Evolutionary conservation across 2,329 filamentous ascomycete species (phyloP), one percentile per base, ranked within the genome.

Genomic region (Mycosphaerelloides madeirae): DNA sequence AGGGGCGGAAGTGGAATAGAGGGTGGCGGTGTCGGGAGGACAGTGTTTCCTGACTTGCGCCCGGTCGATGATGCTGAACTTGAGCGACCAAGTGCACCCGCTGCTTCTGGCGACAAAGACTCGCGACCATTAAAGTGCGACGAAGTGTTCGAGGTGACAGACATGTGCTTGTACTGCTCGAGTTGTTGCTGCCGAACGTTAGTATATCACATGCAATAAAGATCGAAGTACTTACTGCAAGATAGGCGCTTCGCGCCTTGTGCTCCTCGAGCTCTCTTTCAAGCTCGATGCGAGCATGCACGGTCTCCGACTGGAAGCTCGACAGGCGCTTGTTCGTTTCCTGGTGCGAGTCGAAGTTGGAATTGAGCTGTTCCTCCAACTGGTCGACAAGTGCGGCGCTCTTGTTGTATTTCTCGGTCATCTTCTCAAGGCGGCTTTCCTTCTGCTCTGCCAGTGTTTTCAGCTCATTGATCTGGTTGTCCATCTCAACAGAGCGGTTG

Each of bases 1-100:
- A 98, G 76, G 31, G 93, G 93, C 2, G 93, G 93, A 28, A 98
- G 79, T n/a, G 93, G 93, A 57, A 97, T 95, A 0, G 88, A 89
- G 0, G 93, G 93, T 4, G 93, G 93, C 20, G 93, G 93, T 1
- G 93, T 97, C 2, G 93, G 93, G 9, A 97, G 73, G 3, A 89
- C 93, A 11, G 80, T 78, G 36, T 90, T 84, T 0, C 88, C 93
- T 59, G 85, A 93, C 76, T 95, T 96, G 62, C 87, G 86, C 33
- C 93, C 77, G 54, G 84, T 85, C 12, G 85, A 85, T 34, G 74
- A 75, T 50, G 75, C 70, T 6, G 80, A 82, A 52, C 75, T 77
- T 46, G 75, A 77, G 41, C 79, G 71, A 34, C 77, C 74, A 36
- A 77, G 63, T 22, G 61, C 61, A 28, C 67, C 57, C 14, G 62